These are phyloP conservation scores for Flammula alnicola DNA, from an alignment of 1,284 basidiomycete genomes.

Conservation along the genomic window DNA sequence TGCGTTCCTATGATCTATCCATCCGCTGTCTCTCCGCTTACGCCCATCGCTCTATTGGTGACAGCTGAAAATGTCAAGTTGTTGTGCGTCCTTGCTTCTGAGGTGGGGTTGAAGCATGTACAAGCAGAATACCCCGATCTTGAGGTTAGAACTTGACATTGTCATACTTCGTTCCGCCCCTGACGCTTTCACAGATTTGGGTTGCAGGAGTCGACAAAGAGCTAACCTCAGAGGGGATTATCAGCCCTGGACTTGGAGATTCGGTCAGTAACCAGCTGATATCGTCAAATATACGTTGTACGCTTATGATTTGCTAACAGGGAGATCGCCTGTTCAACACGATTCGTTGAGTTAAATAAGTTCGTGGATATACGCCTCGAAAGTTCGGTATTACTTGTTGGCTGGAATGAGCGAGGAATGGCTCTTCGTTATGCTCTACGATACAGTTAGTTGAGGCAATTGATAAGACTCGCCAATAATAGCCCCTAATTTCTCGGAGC, in stretches of 20 bases:
- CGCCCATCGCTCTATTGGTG: background rate
- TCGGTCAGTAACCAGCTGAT: constrained; percentile 56
- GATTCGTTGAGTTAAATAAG: constrained; percentile 33
- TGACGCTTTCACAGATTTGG: constrained; percentile 65
- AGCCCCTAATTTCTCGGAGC: background rate
- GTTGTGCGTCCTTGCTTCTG: constrained; percentile 81
- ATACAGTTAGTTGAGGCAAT: no score
- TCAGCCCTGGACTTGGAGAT: constrained; percentile 89
- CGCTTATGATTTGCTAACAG: constrained; percentile 33
- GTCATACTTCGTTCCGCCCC: background rate
- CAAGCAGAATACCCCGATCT: constrained; percentile 74
- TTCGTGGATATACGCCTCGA: no score
- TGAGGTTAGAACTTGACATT: constrained; percentile 54
- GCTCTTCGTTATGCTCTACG: no score
- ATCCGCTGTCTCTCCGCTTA: background rate
- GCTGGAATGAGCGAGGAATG: no score
- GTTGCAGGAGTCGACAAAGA: constrained; percentile 79
- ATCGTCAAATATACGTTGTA: background rate
- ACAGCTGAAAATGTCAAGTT: constrained; percentile 81
- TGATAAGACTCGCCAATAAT: background rate
- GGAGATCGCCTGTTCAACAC: constrained; percentile 73
- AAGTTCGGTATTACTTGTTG: no score
- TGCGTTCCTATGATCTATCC: constrained; percentile 36
- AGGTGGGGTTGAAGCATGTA: constrained; percentile 75
- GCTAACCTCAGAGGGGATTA: constrained; percentile 76